These are phyloP conservation scores for Marvania coccoides DNA, from an alignment of 139 green algal genomes.

Conservation along the genomic window DNA sequence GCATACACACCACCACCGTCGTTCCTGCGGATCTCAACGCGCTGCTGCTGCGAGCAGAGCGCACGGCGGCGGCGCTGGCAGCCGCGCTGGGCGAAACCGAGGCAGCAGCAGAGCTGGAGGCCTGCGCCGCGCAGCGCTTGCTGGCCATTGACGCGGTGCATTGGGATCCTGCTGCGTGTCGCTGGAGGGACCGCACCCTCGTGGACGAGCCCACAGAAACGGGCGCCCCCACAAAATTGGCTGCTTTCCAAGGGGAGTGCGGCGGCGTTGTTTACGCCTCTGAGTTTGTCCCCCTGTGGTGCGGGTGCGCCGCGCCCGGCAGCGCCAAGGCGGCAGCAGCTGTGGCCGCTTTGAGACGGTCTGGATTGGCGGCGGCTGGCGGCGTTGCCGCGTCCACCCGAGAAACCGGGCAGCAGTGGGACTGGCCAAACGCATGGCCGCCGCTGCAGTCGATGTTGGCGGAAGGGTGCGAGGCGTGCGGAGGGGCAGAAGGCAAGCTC, in stretches of 20 bases:
- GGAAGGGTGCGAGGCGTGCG: slow-evolving; percentile 18
- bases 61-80: slow-evolving; percentile 36
- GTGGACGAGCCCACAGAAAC: neutral
- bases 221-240: too few relatives aligned
- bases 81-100: slow-evolving; percentile 2
- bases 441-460: slow-evolving; percentile 77
- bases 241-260: neutral
- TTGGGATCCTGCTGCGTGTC: slow-evolving; percentile 48
- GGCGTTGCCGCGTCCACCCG: slow-evolving; percentile 61
- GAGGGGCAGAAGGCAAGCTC: slow-evolving; percentile 4
- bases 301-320: slow-evolving; percentile 7
- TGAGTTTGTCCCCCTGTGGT: slow-evolving; percentile 85
- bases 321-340: slow-evolving; percentile 4
- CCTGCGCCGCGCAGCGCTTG: neutral
- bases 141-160: slow-evolving; percentile 56
- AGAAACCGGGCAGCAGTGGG: slow-evolving; percentile 85
- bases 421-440: slow-evolving; percentile 91
- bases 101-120: neutral
- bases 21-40: slow-evolving; percentile 89
- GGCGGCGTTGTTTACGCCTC: slow-evolving; percentile 43
- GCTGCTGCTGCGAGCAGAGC: slow-evolving; percentile 50
- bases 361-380: slow-evolving; percentile 25
- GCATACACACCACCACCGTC: slow-evolving; percentile 71
- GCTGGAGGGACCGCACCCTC: slow-evolving; percentile 69
- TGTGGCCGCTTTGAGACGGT: slow-evolving; percentile 14